phyloP scores from a whole-genome alignment of 345 rosid species.

The Citrus inodora region DNA sequence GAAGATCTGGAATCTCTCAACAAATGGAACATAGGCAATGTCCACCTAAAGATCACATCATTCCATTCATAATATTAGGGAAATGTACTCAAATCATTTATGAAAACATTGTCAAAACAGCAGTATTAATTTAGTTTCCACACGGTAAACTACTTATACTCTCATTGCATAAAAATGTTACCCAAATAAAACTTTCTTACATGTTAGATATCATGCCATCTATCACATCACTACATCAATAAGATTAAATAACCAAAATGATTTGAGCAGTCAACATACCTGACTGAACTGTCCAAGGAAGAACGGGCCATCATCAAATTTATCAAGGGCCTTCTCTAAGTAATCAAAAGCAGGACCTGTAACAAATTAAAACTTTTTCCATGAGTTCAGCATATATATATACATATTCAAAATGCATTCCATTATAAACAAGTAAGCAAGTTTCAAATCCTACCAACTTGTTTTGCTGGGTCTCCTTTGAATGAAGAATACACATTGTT shows the following conservation, averaged over 20 bases:
- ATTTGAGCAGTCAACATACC: conserved; percentile 36
- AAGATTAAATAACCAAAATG: background rate
- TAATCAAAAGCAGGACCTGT: conserved; percentile 69
- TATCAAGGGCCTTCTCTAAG: conserved; percentile 64
- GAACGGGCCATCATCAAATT: conserved; percentile 81
- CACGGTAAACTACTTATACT: background rate
- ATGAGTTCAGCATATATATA: background rate
- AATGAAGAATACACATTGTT: conserved; percentile 39
- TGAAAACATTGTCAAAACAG: background rate
- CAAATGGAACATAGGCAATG: conserved; percentile 61
- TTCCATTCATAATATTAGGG: background rate
- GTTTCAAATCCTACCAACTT: conserved; percentile 42
- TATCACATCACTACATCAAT: background rate
- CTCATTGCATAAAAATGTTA: background rate
- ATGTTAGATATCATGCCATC: background rate
- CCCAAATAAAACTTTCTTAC: background rate
- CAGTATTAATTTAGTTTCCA: background rate
- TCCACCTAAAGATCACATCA: conserved; percentile 47
- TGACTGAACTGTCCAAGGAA: conserved; percentile 76
- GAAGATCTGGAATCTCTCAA: conserved; percentile 65
- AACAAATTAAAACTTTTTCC: conserved; percentile 3
- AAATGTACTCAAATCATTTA: background rate
- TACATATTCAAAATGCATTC: background rate
- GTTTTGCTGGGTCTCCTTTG: conserved; percentile 56
- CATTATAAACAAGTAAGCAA: background rate